Evolutionary conservation across 1,139 yeast species (phyloP), one percentile per base, ranked within the genome.

Genomic region (Pichia cactophila): DNA sequence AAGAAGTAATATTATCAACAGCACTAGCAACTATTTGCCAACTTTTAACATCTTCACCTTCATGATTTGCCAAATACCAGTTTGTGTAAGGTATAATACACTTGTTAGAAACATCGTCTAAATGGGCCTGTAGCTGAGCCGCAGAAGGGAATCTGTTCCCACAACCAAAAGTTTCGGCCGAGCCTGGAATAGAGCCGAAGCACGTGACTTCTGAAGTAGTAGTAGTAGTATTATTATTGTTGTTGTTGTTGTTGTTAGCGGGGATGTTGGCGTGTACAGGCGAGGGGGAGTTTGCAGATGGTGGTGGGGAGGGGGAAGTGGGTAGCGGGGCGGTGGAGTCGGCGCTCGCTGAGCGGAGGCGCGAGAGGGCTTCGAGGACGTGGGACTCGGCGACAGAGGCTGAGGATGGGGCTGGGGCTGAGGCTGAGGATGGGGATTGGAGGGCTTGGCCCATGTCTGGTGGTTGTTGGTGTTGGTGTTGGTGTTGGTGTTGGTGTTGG

Each of bases 281-380:
- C 20, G 38, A 35, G 38, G 17, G 10, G n/a, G 38, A 35, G n/a
- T 11, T 9, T 5, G 38, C 10, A 6, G 38, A 17, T 5, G 38
- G 14, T 11, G 17, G n/a, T 9, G 38, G n/a, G 10, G 38, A 16
- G 8, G 40, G n/a, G 23, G 35, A 12, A 14, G 35, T 14, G 35
- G 35, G n/a, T 14, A 12, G 14, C 16, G 44, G n/a, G 7, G 47
- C 16, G 31, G 45, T 17, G 11, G 40, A 26, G 11, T 16, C 33
- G 10, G 33, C 42, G 26, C 33, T 39, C 26, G 53, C 47, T 26
- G 54, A 48, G 16, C 51, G 33, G 17, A 51, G 36, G 10, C 36
- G 43, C 3, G 54, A 48, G 14, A 51, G 28, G 3, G 54, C 54
- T 33, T 51, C 51, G n/a, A 51, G 31, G 5, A 46, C 54, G 26